These are phyloP conservation scores for Cryptococcus neoformans DNA, from an alignment of 1,284 basidiomycete genomes.

Conservation along the genomic window DNA sequence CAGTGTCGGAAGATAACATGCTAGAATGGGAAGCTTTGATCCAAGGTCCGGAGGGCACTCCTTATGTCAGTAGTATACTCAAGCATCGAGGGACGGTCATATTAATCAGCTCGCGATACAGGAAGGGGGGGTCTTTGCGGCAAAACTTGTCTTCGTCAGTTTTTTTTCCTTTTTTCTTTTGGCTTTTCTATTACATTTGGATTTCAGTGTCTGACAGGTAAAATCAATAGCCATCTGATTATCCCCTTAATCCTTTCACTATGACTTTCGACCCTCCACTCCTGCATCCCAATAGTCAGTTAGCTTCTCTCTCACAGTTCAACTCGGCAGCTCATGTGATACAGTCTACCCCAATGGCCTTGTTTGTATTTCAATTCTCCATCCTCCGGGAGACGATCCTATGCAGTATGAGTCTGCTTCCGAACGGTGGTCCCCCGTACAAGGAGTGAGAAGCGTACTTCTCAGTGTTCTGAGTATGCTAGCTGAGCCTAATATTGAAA, in stretches of 20 bases:
- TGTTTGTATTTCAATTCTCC: constrained; percentile 98
- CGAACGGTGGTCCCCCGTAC: constrained; percentile 95
- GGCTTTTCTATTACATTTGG: background rate
- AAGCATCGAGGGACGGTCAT: background rate
- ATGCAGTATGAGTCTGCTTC: constrained; percentile 77
- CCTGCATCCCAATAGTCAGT: constrained; percentile 94
- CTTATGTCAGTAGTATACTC: constrained; percentile 64
- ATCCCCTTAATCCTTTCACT: constrained; percentile 93
- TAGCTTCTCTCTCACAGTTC: background rate
- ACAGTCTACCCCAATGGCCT: constrained; percentile 82
- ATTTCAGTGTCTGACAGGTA: background rate
- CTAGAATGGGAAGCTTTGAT: constrained; percentile 99
- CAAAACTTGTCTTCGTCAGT: constrained; percentile 86
- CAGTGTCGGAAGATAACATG: constrained; percentile 88
- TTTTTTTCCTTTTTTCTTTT: background rate
- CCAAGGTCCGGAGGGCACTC: constrained; percentile 93
- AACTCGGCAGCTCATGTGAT: background rate
- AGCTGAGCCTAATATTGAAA: constrained; percentile 99
- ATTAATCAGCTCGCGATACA: constrained; percentile 35
- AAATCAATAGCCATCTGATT: constrained; percentile 70
- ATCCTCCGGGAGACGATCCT: constrained; percentile 89
- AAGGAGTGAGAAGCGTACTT: constrained; percentile 85
- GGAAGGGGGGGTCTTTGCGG: constrained; percentile 96
- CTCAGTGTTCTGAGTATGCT: constrained; percentile 97
- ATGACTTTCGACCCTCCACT: constrained; percentile 98